Base-by-base conservation (phyloP, 306 rosid species). In the Cucumis cinereus region DNA sequence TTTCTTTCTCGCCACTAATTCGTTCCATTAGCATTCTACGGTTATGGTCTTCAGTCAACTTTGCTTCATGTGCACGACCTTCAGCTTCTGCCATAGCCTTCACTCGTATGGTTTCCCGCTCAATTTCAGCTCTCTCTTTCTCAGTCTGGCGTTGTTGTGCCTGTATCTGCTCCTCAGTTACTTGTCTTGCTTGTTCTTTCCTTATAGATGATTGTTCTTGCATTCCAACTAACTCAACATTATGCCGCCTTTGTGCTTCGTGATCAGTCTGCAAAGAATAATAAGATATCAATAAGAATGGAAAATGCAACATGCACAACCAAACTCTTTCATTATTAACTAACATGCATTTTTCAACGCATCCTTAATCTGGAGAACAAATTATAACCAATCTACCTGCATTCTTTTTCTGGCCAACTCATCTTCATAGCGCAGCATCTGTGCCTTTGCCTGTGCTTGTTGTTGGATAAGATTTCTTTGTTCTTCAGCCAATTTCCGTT, bases 81-180 rank as follows among this genome's bases (percentile, higher is more conserved):
- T 95, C 98, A 43, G 98, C 99, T 82, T 95, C 93, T 45, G 96
- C 99, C 87, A 89, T 88, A 70, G 95, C 96, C 89, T 92, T 90
- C 77, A 87, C 96, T 85, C 93, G 81, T 55, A 92, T 92, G 81
- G 96, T 95, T 85, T 95, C 96, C 78, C 93, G 85, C 78, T 95
- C 98, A 73, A 90, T 83, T 79, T 95, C 99, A 81, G 96, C 98
- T 83, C 96, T 80, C 82, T 92, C 92, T 81, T 85, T 92, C 83
- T 92, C 98, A 1, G 96, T 95, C 81, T 88, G 93, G 36, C 92
- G 93, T 82, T 86, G 90, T 83, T 95, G 98, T 77, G 90, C 88
- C 84, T 95, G 98, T 73, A 85, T 88, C 83, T 92, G 98, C 77
- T 92, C 97, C 84, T 95, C 98, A 28, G 98, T 89, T 81, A 89